These are phyloP conservation scores for Pythium plurisporium DNA, from an alignment of 352 stramenopile species.

Conservation along the genomic window DNA sequence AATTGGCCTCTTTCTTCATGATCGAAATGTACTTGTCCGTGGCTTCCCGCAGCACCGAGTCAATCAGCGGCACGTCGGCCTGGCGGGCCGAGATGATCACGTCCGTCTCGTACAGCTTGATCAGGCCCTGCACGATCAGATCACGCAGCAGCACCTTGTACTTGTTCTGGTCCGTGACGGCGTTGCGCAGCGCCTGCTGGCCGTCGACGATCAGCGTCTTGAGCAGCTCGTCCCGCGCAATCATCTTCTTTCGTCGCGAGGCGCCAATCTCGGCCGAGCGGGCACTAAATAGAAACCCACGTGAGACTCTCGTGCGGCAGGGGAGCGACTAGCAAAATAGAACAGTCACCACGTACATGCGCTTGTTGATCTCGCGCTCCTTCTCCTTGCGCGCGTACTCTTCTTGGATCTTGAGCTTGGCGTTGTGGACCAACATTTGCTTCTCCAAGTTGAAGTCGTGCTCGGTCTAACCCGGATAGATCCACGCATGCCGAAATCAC, in stretches of 20 bases:
- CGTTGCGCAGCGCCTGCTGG: conserved; percentile 43
- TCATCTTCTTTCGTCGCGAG: conserved; percentile 97
- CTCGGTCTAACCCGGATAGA: conserved; percentile 95
- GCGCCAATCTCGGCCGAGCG: conserved; percentile 93
- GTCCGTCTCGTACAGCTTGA: conserved; percentile 97
- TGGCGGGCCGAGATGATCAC: conserved; percentile 90
- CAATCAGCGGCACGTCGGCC: conserved; percentile 87
- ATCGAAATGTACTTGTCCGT: conserved; percentile 77
- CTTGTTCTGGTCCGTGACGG: conserved; percentile 72
- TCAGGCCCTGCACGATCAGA: conserved; percentile 97
- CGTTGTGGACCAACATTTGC: conserved; percentile 97
- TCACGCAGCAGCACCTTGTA: conserved; percentile 95
- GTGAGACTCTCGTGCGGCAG: too few relatives aligned
- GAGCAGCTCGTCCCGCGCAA: conserved; percentile 87
- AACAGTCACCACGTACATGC: conserved; percentile 50
- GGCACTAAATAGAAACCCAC: conserved; percentile 52
- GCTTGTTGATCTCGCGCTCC: conserved; percentile 93
- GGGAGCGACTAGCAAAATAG: neutral
- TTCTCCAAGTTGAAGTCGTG: conserved; percentile 99
- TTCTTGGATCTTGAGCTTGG: conserved; percentile 97
- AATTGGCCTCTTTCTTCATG: conserved; percentile 88
- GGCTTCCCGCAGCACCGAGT: conserved; percentile 86
- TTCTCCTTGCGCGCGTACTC: conserved; percentile 98
- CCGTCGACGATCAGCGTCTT: conserved; percentile 76
- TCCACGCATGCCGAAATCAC: too few relatives aligned